Percentiles rank a stretch among this genome's conserved stretches.
Evolutionary conservation across 257 asterid genomes (phyloP).

Genomic region (Plantago major): DNA sequence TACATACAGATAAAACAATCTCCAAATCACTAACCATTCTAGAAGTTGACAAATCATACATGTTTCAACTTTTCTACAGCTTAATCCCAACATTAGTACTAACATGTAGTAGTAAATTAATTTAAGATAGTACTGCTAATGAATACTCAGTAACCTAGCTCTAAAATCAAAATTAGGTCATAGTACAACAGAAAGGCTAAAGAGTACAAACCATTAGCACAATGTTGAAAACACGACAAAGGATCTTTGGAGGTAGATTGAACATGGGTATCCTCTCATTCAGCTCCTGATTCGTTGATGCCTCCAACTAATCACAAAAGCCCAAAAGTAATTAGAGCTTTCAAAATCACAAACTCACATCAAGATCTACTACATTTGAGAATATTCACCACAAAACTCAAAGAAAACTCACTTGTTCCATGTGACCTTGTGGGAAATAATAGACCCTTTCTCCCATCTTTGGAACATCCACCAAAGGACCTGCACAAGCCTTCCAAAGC

Average conservation of each 20-base stretch:
- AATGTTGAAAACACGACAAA: slow-evolving; percentile 61
- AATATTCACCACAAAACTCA: neutral
- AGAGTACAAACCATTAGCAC: slow-evolving; percentile 58
- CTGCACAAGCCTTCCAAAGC: slow-evolving; percentile 95
- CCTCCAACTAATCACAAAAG: slow-evolving; percentile 65
- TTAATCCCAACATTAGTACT: too few relatives aligned
- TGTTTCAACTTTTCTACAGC: too few relatives aligned
- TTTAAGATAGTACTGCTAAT: too few relatives aligned
- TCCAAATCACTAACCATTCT: slow-evolving; percentile 12
- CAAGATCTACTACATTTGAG: neutral
- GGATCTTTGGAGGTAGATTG: slow-evolving; percentile 75
- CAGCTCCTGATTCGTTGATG: slow-evolving; percentile 86
- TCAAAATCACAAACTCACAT: neutral
- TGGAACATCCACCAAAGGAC: slow-evolving; percentile 91
- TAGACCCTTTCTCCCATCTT: slow-evolving; percentile 64
- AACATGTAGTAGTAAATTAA: too few relatives aligned
- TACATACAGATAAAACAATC: slow-evolving; percentile 21
- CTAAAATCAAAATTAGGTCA: slow-evolving; percentile 1
- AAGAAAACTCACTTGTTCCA: slow-evolving; percentile 73
- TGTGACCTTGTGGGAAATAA: slow-evolving; percentile 98
- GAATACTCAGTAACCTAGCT: too few relatives aligned
- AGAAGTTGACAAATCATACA: neutral
- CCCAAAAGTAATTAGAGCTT: slow-evolving; percentile 20
- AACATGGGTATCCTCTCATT: slow-evolving; percentile 71
- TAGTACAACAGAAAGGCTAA: neutral